Evolutionary conservation across 139 green algal genomes (phyloP), one percentile per base, ranked within the genome.

Genomic region (Pleodorina starrii): DNA sequence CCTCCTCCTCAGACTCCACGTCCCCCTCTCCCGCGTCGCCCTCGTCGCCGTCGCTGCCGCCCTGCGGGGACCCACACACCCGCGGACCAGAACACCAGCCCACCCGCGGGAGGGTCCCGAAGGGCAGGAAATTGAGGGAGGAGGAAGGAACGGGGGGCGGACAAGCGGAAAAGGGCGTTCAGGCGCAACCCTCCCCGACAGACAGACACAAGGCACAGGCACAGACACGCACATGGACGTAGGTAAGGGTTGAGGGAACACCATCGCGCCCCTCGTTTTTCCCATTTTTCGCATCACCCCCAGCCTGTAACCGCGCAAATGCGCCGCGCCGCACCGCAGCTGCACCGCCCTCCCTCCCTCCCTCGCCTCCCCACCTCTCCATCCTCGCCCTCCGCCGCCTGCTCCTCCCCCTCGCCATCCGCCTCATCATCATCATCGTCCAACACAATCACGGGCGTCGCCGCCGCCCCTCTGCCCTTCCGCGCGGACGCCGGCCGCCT

Each of bases 381-480:
- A 16, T 57, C 78, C 0, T 42, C 78, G 27, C 63, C 57, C 78
- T 54, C 78, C 7, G 36, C 38, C 46, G 3, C 46, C 32, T 84
- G 32, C 76, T 44, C 75, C n/a, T 69, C 46, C 40, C 48, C 75
- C 19, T 73, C 35, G 11, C 57, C 54, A 0, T 57, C 78, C 6
- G 54, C 78, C 7, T 54, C 78, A 2, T 85, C 78, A 1, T 74
- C 38, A 7, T 73, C 78, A 19, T 73, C 78, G 4, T 74, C 54
- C 4, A 73, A 60, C 19, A 85, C 78, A 25, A 73, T 54, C 23
- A 85, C 51, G 29, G 78, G 51, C 36, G 54, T 36, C 77, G 50
- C 51, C 50, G 77, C 7, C 5, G 32, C 19, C 23, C 42, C 19
- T 40, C n/a, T 14, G 27, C 46, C 46, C 27, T 83, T 48, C 9